phyloP scores from a whole-genome alignment of 176 grass and related monocot species.

The Phragmites australis region DNA sequence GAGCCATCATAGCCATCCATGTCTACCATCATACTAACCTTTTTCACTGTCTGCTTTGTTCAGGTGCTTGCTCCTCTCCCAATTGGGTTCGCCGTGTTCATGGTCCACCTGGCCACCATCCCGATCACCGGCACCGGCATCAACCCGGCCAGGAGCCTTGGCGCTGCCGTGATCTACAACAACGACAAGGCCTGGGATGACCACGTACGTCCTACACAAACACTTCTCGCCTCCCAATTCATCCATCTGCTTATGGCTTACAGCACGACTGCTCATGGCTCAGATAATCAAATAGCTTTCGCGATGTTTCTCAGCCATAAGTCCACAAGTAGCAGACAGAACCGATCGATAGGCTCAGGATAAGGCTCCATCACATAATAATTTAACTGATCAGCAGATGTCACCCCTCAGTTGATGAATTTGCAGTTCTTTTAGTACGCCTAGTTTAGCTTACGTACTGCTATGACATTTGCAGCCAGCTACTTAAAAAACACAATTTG shows the following conservation, averaged over 20 bases:
- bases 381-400: slow-evolving; percentile 35
- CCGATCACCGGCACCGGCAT: slow-evolving; percentile 95
- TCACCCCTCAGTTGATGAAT: slow-evolving; percentile 13
- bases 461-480: slow-evolving; percentile 1
- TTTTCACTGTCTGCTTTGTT: not conserved
- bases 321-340: slow-evolving; percentile 5
- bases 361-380: slow-evolving; percentile 36
- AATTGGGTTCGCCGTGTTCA: slow-evolving; percentile 96
- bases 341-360: not conserved
- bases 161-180: slow-evolving; percentile 92
- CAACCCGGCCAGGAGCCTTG: slow-evolving; percentile 88
- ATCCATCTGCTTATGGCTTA: not conserved
- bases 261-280: not conserved
- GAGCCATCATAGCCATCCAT: too few species aligned
- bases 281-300: not conserved
- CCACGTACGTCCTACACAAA: slow-evolving; percentile 55
- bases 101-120: slow-evolving; percentile 94
- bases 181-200: slow-evolving; percentile 85
- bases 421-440: not conserved
- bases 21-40: too few species aligned
- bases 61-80: slow-evolving; percentile 95
- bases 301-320: slow-evolving; percentile 1
- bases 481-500: not conserved
- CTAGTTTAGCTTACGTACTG: not conserved
- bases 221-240: not conserved